Conservation (phyloP, 2,329 filamentous ascomycete species). For the Aspergillus oerlinghausenensis region DNA sequence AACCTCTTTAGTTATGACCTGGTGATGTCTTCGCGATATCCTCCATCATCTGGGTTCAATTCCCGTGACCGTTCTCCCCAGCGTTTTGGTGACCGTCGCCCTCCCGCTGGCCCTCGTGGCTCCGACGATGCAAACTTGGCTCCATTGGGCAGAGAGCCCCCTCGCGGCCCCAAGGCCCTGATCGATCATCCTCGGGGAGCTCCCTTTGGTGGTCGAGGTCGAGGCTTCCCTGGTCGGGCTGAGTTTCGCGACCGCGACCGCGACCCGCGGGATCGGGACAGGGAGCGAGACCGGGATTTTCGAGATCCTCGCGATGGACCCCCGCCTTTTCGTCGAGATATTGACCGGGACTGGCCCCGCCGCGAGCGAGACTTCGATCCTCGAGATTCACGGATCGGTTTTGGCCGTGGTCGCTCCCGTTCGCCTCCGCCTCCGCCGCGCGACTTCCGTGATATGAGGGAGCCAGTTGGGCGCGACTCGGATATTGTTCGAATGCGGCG, state of each 20-base stretch:
- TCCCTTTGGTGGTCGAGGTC: conserved; percentile 32
- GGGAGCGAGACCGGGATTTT: conserved; percentile 34
- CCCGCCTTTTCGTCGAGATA: conserved; percentile 36
- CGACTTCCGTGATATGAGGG: conserved; percentile 38
- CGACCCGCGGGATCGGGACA: conserved; percentile 54
- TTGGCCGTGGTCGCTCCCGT: conserved; percentile 43
- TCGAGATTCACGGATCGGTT: conserved; percentile 40
- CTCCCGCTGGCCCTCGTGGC: conserved; percentile 46
- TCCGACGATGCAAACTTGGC: conserved; percentile 58
- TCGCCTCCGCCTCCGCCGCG: conserved; percentile 34
- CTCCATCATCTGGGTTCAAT: conserved; percentile 58
- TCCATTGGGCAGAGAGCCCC: conserved; percentile 63
- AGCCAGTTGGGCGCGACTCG: conserved; percentile 32
- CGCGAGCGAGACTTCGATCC: conserved; percentile 45
- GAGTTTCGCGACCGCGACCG: conserved; percentile 50
- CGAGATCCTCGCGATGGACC: conserved; percentile 39
- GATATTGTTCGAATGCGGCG: conserved; percentile 39
- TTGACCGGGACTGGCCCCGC: conserved; percentile 43
- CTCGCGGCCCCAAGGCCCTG: conserved; percentile 75
- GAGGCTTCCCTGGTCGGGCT: conserved; percentile 41
- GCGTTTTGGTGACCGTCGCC: conserved; percentile 66
- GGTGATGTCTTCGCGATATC: conserved; percentile 57
- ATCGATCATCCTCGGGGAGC: conserved; percentile 62
- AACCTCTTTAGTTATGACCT: conserved; percentile 33
- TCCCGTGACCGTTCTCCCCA: conserved; percentile 66